These are phyloP conservation scores for Nectriaceae sp. DNA, from an alignment of 2,329 filamentous ascomycete species.

Conservation along the genomic window DNA sequence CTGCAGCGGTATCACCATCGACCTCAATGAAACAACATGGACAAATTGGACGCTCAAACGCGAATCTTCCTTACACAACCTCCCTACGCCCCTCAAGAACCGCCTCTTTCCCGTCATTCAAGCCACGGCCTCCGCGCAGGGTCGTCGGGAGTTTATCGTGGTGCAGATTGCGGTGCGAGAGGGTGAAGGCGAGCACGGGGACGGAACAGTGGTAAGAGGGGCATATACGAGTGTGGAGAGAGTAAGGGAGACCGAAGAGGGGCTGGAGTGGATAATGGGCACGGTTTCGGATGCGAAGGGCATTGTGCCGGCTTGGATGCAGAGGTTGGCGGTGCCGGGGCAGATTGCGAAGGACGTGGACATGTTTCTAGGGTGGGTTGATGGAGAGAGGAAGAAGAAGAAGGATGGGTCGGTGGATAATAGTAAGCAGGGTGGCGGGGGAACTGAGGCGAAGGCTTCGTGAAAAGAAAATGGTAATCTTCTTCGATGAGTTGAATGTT, in stretches of 20 bases:
- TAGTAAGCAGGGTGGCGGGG: background rate
- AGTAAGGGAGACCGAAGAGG: constrained; percentile 45
- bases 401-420: background rate
- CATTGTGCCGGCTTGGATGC: constrained; percentile 63
- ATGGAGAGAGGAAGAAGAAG: constrained; percentile 40
- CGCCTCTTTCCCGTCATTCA: constrained; percentile 70
- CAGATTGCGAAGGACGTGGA: constrained; percentile 72
- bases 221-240: constrained; percentile 68
- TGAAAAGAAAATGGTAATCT: too few species aligned
- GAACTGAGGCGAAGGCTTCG: background rate
- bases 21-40: constrained; percentile 45
- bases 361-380: constrained; percentile 66
- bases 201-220: constrained; percentile 52
- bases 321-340: constrained; percentile 63
- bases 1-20: constrained; percentile 41
- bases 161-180: constrained; percentile 56
- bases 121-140: constrained; percentile 50
- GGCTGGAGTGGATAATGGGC: constrained; percentile 75
- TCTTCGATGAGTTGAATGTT: too few species aligned
- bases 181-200: constrained; percentile 38
- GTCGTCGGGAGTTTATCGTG: constrained; percentile 53
- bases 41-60: constrained; percentile 50
- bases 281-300: constrained; percentile 73
- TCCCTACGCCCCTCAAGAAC: constrained; percentile 61
- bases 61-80: constrained; percentile 66